Percentiles rank a stretch among this genome's conserved stretches.
These are phyloP conservation scores for Colletotrichum tofieldiae DNA, from an alignment of 2,329 filamentous ascomycete species.

Conservation along the genomic window DNA sequence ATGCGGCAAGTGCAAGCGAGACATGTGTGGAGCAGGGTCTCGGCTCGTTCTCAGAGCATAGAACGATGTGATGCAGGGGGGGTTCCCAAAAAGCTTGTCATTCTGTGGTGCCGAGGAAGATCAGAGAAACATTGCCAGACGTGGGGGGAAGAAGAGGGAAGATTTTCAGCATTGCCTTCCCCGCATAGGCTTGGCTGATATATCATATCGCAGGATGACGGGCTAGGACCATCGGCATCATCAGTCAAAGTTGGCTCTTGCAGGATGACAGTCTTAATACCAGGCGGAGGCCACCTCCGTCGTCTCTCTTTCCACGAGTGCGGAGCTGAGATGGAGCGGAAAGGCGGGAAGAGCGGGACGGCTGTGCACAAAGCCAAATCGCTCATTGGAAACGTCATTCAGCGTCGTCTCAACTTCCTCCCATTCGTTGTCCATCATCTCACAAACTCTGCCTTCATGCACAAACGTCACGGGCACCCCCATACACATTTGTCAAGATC, in stretches of 20 bases:
- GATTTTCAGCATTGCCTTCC: slow-evolving; percentile 20
- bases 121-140: slow-evolving; percentile 12
- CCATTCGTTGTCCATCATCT: neutral
- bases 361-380: slow-evolving; percentile 27
- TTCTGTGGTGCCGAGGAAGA: neutral
- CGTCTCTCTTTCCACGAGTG: neutral
- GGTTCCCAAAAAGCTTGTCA: slow-evolving; percentile 19
- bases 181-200: slow-evolving; percentile 31
- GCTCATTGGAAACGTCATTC: slow-evolving; percentile 16
- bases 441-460: slow-evolving; percentile 5
- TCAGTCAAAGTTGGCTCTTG: slow-evolving; percentile 35
- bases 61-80: slow-evolving; percentile 18
- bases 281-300: neutral
- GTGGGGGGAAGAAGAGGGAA: neutral
- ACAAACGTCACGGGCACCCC: slow-evolving; percentile 5
- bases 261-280: slow-evolving; percentile 10
- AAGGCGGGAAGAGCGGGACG: slow-evolving; percentile 32
- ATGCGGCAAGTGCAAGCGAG: slow-evolving; percentile 37
- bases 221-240: slow-evolving; percentile 21
- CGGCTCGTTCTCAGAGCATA: slow-evolving; percentile 9
- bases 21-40: neutral
- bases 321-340: slow-evolving; percentile 24
- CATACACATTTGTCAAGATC: neutral
- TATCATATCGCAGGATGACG: slow-evolving; percentile 18
- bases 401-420: slow-evolving; percentile 26